Evolutionary conservation across 2,329 filamentous ascomycete species (phyloP), one percentile per base, ranked within the genome.

Genomic region (Arthroderma sp.): DNA sequence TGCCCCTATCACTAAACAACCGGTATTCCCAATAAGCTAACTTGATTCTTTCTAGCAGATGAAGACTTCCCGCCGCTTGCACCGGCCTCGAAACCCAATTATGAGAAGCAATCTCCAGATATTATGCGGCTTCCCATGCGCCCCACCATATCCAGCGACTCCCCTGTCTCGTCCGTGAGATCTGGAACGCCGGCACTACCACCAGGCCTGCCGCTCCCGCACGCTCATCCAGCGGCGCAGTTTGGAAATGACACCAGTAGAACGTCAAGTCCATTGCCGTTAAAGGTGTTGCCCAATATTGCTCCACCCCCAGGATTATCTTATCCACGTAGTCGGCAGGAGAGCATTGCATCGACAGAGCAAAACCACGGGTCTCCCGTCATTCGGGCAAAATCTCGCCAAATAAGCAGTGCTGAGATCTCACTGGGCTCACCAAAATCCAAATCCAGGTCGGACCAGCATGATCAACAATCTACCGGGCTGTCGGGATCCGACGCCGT

Each of bases 11-110:
- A 22, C 15, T 22, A 22, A 22, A 22, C 15, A 22, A 22, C 15
- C 15, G 15, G 15, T 22, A 22, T 22, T 22, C 3, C 3, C 15
- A 22, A 22, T 47, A 48, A 49, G 56, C 62, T 66, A 53, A 64
- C 54, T 22, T 22, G 15, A 22, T 22, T 22, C 15, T 22, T 33
- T 29, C 48, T 48, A 54, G 55, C 59, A 63, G 67, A 68, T 49
- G 62, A 68, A 53, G 66, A 71, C 10, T 71, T 71, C 39, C 67
- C 68, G 29, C 68, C 68, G 40, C 57, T 71, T 22, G 66, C 59
- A 31, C 47, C 53, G 22, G 56, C 54, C n/a, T 52, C 55, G 6
- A 54, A 60, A 8, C 43, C 56, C n/a, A 64, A 62, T n/a, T 62
- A 64, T 38, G 59, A 54, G 11, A 43, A 43, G 22, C 41, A 36